A percentile compares a stretch with the other conserved stretches of the same genome.
phyloP scores from a whole-genome alignment of 2,329 filamentous ascomycete species.

The Bipolaris bicolor region DNA sequence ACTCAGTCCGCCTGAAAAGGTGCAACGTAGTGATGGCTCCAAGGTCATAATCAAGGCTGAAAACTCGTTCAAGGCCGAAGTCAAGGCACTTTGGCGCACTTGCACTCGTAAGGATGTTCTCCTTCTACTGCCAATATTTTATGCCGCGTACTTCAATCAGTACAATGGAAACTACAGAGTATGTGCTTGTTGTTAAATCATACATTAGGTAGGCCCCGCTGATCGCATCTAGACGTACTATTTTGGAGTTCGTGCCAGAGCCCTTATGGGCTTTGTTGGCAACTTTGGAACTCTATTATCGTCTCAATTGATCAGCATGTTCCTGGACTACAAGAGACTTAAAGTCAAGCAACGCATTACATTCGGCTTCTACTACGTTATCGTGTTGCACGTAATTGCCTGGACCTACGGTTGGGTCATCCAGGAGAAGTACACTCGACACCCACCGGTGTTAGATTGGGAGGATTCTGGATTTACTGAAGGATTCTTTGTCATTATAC shows the following conservation, averaged over 20 bases:
- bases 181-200: background rate
- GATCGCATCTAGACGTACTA: background rate
- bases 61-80: background rate
- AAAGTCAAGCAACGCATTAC: background rate
- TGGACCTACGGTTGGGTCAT: background rate
- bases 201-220: background rate
- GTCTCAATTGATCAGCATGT: background rate
- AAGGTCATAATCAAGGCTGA: conserved; percentile 16
- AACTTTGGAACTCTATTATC: background rate
- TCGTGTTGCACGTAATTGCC: background rate
- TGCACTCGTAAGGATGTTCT: background rate
- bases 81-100: background rate
- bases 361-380: background rate
- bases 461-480: background rate
- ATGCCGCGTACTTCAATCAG: background rate
- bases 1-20: conserved; percentile 55
- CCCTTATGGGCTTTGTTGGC: background rate
- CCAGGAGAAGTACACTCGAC: background rate
- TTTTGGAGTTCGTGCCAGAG: background rate
- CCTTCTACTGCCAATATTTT: background rate
- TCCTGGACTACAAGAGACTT: background rate
- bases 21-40: conserved; percentile 52
- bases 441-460: background rate
- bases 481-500: background rate
- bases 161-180: background rate